Evolutionary conservation across 129 eudicot species (phyloP).

Genomic region (Flaveria trinervia): DNA sequence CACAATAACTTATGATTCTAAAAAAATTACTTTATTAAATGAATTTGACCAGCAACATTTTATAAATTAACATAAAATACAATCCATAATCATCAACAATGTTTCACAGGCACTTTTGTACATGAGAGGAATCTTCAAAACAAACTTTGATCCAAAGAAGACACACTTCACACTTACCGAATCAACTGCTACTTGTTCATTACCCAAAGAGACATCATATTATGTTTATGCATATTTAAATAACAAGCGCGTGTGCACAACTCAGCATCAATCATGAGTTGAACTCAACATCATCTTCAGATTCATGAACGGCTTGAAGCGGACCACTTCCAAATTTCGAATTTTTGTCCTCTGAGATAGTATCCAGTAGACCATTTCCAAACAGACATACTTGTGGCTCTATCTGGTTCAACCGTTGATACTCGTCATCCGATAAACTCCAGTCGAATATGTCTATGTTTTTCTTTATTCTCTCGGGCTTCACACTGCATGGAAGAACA

Average conservation of each 20-base stretch:
- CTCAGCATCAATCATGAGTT: conserved; percentile 41
- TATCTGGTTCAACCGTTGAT: conserved; percentile 50
- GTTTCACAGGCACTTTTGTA: conserved; percentile 23
- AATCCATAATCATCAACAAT: conserved; percentile 16
- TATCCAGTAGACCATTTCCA: conserved; percentile 49
- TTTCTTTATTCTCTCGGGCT: conserved; percentile 52
- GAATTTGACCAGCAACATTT: background rate
- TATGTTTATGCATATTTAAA: conserved; percentile 26
- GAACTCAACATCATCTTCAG: conserved; percentile 55
- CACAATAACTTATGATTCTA: background rate
- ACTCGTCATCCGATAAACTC: conserved; percentile 46
- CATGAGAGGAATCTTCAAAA: conserved; percentile 22
- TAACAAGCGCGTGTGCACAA: conserved; percentile 7
- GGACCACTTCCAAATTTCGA: conserved; percentile 55
- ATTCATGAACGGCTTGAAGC: conserved; percentile 59
- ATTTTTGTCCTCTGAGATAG: conserved; percentile 44
- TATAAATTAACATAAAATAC: background rate
- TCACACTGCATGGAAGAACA: conserved; percentile 62
- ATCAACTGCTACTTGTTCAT: conserved; percentile 17
- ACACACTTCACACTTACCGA: conserved; percentile 27
- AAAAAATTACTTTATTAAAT: background rate
- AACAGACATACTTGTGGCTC: conserved; percentile 63
- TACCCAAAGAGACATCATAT: conserved; percentile 17
- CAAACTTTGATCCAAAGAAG: conserved; percentile 20
- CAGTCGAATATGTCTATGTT: conserved; percentile 55